A percentile compares a stretch with the other conserved stretches of the same genome.
Conservation (phyloP, 1,139 yeast species). For the Taphrina pruni region DNA sequence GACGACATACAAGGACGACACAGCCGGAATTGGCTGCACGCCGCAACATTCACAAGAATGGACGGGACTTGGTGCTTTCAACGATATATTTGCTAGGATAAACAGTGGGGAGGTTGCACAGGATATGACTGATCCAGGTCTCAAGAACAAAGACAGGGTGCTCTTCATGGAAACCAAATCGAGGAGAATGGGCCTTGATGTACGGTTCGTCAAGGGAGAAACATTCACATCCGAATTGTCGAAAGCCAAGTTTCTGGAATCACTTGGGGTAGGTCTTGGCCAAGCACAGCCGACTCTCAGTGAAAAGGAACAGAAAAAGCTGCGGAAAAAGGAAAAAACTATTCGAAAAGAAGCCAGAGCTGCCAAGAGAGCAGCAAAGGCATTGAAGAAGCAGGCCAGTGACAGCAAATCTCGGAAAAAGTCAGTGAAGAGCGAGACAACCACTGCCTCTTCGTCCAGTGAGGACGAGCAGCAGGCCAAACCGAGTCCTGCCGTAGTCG, state of each 20-base stretch:
- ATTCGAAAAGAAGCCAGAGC: conserved; percentile 18
- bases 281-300: not conserved
- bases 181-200: conserved; percentile 46
- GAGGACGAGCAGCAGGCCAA: not conserved
- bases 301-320: conserved; percentile 19
- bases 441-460: not conserved
- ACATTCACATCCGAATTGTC: conserved; percentile 50
- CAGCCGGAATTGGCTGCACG: conserved; percentile 84
- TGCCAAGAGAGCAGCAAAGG: conserved; percentile 27
- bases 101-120: conserved; percentile 52
- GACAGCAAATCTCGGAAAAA: conserved; percentile 1
- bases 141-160: conserved; percentile 36
- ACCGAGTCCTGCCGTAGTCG: conserved; percentile 4
- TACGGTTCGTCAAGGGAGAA: conserved; percentile 50
- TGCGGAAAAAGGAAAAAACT: conserved; percentile 23
- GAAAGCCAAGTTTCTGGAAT: conserved; percentile 44
- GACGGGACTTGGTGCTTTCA: conserved; percentile 91
- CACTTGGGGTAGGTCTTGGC: conserved; percentile 25
- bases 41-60: conserved; percentile 71
- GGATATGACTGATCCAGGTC: conserved; percentile 16
- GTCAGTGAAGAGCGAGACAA: conserved; percentile 5
- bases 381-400: conserved; percentile 6
- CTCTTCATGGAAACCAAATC: conserved; percentile 26
- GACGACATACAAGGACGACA: conserved; percentile 80
- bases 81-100: conserved; percentile 82